Conservation (phyloP, 257 asterid species). For the Coffea canephora region DNA sequence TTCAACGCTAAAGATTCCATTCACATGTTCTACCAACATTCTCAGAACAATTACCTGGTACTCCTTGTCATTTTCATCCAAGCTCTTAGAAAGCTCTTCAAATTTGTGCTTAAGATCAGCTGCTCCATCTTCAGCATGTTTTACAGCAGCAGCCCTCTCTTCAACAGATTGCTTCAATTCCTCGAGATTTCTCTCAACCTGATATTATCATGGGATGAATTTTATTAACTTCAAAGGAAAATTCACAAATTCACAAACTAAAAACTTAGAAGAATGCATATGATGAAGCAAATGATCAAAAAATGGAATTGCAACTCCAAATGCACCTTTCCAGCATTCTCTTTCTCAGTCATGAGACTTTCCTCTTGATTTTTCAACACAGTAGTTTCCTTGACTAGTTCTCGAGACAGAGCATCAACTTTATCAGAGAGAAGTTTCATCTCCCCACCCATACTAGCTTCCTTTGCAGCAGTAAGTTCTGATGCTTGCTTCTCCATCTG, state of each 20-base stretch:
- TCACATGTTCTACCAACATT: neutral
- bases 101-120: constrained; percentile 60
- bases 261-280: neutral
- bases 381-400: constrained; percentile 77
- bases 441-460: constrained; percentile 90
- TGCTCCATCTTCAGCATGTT: constrained; percentile 83
- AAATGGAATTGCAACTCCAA: neutral
- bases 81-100: constrained; percentile 70
- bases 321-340: constrained; percentile 62
- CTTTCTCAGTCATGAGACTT: constrained; percentile 63
- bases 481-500: constrained; percentile 66
- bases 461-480: constrained; percentile 66
- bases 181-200: constrained; percentile 68
- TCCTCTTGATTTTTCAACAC: constrained; percentile 71
- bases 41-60: constrained; percentile 55
- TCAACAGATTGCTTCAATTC: constrained; percentile 77
- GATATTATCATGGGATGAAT: constrained; percentile 21
- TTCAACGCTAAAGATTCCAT: neutral
- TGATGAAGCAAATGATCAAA: neutral
- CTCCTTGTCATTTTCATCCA: constrained; percentile 88
- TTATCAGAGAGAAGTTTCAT: constrained; percentile 69
- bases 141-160: constrained; percentile 65
- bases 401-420: constrained; percentile 73
- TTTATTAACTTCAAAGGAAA: constrained; percentile 15
- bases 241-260: constrained; percentile 5